Percentiles rank a stretch among this genome's conserved stretches.
Evolutionary conservation across 164 flowering plant genomes (phyloP).

Genomic region (Vitis rupestris): DNA sequence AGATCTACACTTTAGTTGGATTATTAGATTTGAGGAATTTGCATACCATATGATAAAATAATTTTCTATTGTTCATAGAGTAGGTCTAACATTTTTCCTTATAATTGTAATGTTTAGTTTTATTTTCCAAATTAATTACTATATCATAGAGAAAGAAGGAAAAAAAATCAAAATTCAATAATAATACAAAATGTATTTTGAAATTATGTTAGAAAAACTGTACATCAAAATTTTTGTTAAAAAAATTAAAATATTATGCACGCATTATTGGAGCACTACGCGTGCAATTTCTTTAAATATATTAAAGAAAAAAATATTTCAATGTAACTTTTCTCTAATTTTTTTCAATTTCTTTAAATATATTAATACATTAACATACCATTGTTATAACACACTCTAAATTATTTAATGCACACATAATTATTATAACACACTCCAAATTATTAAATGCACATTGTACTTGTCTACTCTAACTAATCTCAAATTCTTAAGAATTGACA

Average conservation of each 20-base stretch:
- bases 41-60: constrained; percentile 51
- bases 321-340: too few species aligned
- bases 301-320: too few species aligned
- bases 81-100: constrained; percentile 73
- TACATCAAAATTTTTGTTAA: too few species aligned
- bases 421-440: constrained; percentile 45
- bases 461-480: constrained; percentile 78
- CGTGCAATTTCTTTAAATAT: too few species aligned
- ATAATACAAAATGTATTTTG: too few species aligned
- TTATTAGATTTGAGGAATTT: constrained; percentile 76
- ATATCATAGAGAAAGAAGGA: constrained; percentile 85
- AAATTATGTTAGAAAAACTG: too few species aligned
- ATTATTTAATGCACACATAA: too few species aligned
- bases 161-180: constrained; percentile 11
- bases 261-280: too few species aligned
- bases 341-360: too few species aligned
- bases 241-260: too few species aligned
- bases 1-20: constrained; percentile 87
- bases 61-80: constrained; percentile 33
- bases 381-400: constrained; percentile 14
- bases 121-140: constrained; percentile 75
- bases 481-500: constrained; percentile 57
- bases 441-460: constrained; percentile 56
- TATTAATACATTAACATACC: too few species aligned
- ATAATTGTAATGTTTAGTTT: constrained; percentile 91